These are phyloP conservation scores for Galerina marginata DNA, from an alignment of 768 basidiomycete species.

Conservation along the genomic window DNA sequence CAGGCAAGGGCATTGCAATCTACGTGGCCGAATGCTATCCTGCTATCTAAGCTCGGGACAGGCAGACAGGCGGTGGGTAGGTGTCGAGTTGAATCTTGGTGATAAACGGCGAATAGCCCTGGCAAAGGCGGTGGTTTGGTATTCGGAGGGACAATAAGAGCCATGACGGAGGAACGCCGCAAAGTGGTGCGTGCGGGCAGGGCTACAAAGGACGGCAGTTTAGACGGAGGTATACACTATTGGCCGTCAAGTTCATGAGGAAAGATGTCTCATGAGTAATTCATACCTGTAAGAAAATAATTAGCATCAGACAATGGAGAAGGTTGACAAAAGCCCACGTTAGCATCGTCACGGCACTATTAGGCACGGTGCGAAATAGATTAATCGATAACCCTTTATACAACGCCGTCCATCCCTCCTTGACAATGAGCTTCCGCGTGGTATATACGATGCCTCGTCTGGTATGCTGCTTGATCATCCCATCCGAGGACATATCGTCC, in stretches of 20 bases:
- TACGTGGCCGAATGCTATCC: too few relatives aligned
- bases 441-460: slow-evolving; percentile 76
- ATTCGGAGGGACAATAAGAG: not conserved
- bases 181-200: not conserved
- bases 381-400: slow-evolving; percentile 96
- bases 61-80: too few relatives aligned
- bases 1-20: too few relatives aligned
- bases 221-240: not conserved
- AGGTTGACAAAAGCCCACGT: slow-evolving; percentile 58
- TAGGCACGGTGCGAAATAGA: slow-evolving; percentile 92
- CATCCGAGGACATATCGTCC: slow-evolving; percentile 62
- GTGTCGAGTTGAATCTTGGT: too few relatives aligned
- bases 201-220: not conserved
- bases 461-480: slow-evolving; percentile 60
- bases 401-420: slow-evolving; percentile 88
- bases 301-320: not conserved
- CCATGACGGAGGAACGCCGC: not conserved
- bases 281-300: slow-evolving; percentile 45
- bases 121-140: too few relatives aligned
- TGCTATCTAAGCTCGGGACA: too few relatives aligned
- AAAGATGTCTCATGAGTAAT: slow-evolving; percentile 58
- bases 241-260: slow-evolving; percentile 34
- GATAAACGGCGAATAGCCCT: too few relatives aligned
- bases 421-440: slow-evolving; percentile 69
- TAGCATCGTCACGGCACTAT: slow-evolving; percentile 94